Evolutionary conservation across 768 basidiomycete genomes (phyloP).

Genomic region (Lyophyllum semitale): DNA sequence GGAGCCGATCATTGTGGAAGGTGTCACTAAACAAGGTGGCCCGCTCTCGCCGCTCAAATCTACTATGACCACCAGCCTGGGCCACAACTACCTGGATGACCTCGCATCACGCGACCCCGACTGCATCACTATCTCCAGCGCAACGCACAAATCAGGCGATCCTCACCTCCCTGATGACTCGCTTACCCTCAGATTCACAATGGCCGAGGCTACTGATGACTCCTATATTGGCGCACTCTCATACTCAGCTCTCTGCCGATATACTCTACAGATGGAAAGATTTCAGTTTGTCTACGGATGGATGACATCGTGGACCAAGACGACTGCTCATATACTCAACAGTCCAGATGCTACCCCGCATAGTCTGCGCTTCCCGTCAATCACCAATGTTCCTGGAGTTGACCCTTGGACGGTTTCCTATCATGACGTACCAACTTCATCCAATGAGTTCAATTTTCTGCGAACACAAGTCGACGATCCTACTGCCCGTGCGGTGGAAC

Average conservation of each 20-base stretch:
- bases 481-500: conserved; percentile 3
- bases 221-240: conserved; percentile 16
- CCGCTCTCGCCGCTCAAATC: conserved; percentile 26
- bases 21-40: conserved; percentile 26
- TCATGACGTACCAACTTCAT: conserved; percentile 8
- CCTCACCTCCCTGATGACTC: conserved; percentile 16
- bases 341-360: neutral
- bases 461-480: conserved; percentile 22
- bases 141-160: neutral
- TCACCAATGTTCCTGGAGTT: neutral
- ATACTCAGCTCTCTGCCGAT: neutral
- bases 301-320: conserved; percentile 20
- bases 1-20: conserved; percentile 15
- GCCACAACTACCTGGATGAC: conserved; percentile 17
- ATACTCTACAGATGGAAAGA: conserved; percentile 15
- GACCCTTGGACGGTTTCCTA: conserved; percentile 7
- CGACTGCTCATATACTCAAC: conserved; percentile 11
- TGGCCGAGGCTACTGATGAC: conserved; percentile 29
- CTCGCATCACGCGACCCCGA: conserved; percentile 4
- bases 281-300: conserved; percentile 18
- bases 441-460: conserved; percentile 22
- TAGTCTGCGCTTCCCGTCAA: neutral
- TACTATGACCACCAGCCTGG: conserved; percentile 21
- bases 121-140: neutral
- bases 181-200: conserved; percentile 9